Evolutionary conservation across 1,139 yeast species (phyloP).

Genomic region (Magnusiomyces fungicola): DNA sequence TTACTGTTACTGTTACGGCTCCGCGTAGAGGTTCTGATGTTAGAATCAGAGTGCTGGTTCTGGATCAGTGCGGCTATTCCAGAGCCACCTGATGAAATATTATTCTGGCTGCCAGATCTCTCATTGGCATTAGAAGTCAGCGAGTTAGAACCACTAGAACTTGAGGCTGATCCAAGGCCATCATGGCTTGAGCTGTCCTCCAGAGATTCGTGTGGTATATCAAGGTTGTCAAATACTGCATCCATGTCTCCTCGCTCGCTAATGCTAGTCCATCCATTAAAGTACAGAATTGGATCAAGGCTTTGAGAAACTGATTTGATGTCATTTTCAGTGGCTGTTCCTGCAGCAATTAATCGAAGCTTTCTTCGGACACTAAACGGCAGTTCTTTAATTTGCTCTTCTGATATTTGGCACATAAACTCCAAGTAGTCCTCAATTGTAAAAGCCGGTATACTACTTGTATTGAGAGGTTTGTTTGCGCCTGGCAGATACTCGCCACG

Average conservation of each 20-base stretch:
- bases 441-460: constrained; percentile 3
- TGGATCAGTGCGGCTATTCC: too few relatives aligned
- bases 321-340: constrained; percentile 12
- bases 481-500: constrained; percentile 13
- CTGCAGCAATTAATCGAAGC: constrained; percentile 10
- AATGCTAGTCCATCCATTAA: background rate
- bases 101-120: too few relatives aligned
- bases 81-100: too few relatives aligned
- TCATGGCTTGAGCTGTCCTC: too few relatives aligned
- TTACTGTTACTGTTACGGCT: too few relatives aligned
- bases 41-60: too few relatives aligned
- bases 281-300: constrained; percentile 10
- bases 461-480: background rate
- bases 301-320: constrained; percentile 7
- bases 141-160: too few relatives aligned
- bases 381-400: constrained; percentile 12
- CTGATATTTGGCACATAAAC: constrained; percentile 4
- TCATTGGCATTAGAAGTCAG: too few relatives aligned
- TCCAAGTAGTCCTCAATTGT: constrained; percentile 6
- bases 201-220: too few relatives aligned
- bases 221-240: too few relatives aligned
- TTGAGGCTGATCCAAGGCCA: too few relatives aligned
- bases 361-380: constrained; percentile 12
- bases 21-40: too few relatives aligned
- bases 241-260: background rate